Percentiles rank a stretch among this genome's conserved stretches.
These are phyloP conservation scores for Achaetomium macrosporum DNA, from an alignment of 2,329 filamentous ascomycete species.

Conservation along the genomic window DNA sequence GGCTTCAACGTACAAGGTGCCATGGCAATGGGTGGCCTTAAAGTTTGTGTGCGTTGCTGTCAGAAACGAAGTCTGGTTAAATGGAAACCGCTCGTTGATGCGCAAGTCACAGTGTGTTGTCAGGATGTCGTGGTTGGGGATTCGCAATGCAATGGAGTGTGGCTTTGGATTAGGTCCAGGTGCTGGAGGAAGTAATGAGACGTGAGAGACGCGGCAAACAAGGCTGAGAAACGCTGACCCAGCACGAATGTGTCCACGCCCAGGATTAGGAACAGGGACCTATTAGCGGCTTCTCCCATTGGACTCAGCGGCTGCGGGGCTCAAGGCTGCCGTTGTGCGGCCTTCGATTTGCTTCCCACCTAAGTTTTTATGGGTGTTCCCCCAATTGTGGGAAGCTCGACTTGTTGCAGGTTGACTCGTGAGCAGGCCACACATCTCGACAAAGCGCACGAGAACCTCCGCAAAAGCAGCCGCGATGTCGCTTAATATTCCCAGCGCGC, in stretches of 20 bases:
- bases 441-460: conserved; percentile 7
- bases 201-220: conserved; percentile 7
- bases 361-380: conserved; percentile 22
- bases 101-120: too few species aligned
- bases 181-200: too few species aligned
- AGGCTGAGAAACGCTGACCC: conserved; percentile 16
- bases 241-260: too few species aligned
- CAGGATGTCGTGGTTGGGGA: too few species aligned
- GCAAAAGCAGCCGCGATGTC: conserved; percentile 59
- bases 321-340: conserved; percentile 22
- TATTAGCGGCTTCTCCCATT: conserved; percentile 6
- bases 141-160: too few species aligned
- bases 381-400: conserved; percentile 11
- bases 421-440: conserved; percentile 6
- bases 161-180: too few species aligned
- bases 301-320: conserved; percentile 13
- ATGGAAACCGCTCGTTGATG: too few species aligned
- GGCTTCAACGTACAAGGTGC: conserved; percentile 19
- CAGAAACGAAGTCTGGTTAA: too few species aligned
- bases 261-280: neutral
- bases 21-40: conserved; percentile 11
- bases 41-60: too few species aligned
- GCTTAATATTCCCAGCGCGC: conserved; percentile 89
- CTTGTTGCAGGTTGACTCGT: conserved; percentile 1
- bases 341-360: conserved; percentile 18